Evolutionary conservation across 139 green algal species (phyloP), one percentile per base, ranked within the genome.

Genomic region (Diplosphaera chodatii): DNA sequence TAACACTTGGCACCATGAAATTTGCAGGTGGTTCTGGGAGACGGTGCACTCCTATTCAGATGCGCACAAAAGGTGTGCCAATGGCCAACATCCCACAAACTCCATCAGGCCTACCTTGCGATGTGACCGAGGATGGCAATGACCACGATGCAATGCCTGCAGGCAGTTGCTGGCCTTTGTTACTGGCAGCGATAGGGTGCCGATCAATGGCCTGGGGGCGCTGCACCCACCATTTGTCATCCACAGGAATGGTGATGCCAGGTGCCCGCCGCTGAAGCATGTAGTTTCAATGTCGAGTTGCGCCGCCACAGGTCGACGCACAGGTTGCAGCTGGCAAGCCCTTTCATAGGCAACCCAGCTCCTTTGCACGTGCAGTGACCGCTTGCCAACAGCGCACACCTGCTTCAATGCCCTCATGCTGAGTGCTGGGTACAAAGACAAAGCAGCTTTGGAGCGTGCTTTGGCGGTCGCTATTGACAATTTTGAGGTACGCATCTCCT

Each of bases 351-450:
- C n/a, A n/a, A n/a, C n/a, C n/a, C n/a, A n/a, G 48, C 48, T 59
- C 3, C 3, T 18, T 25, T 59, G 16, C 48, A 5, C 34, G 74
- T 72, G 90, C 73, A 77, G 65, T 18, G 80, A 86, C 32, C 77
- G 86, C 1, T 81, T 93, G 68, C 92, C 92, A 28, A 94, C 90
- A 2, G 88, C 90, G 0, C 91, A 97, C 82, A 97, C 92, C 25
- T 97, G 92, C 85, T 97, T 97, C 87, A 97, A 97, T 78, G 78
- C 89, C 70, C 80, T 97, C 27, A 66, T 20, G 63, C 5, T 75
- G n/a, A 1, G 13, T 33, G 28, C 20, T 5, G 20, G 30, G 31
- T 65, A 41, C 31, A 56, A 74, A 69, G 70, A 82, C 63, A 72
- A 84, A 40, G 79, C 76, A 13, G 79, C 67, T 16, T 55, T 91